Evolutionary conservation across 306 rosid genomes (phyloP).

Genomic region (Boehmeria nivea): DNA sequence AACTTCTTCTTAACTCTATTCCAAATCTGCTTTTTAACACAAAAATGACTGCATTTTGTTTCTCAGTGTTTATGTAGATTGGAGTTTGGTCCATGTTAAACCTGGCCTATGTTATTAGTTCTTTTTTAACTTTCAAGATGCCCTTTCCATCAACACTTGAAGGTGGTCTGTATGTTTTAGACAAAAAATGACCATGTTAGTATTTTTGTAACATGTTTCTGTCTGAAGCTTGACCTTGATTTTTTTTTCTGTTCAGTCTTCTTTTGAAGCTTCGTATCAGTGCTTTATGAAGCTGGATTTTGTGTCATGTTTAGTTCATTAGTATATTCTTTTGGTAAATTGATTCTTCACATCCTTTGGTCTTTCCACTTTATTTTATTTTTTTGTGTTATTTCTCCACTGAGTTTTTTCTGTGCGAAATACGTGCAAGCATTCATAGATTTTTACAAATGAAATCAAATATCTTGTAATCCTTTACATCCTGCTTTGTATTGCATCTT

Average conservation of each 20-base stretch:
- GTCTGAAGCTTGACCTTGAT: too few species aligned
- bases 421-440: neutral
- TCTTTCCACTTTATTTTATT: neutral
- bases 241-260: too few species aligned
- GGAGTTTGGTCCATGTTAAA: neutral
- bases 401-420: neutral
- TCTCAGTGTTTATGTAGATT: conserved; percentile 10
- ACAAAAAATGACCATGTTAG: neutral
- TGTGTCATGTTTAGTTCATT: too few species aligned
- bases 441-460: neutral
- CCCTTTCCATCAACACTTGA: neutral
- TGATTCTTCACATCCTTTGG: neutral
- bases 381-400: neutral
- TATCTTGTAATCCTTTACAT: neutral
- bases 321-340: conserved; percentile 8
- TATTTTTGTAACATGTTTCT: neutral
- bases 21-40: neutral
- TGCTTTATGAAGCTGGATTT: neutral
- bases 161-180: neutral
- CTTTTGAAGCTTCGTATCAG: conserved; percentile 1
- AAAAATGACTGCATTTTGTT: conserved; percentile 1
- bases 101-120: neutral
- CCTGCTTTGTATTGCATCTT: neutral
- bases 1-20: conserved; percentile 1
- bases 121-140: neutral